Evolutionary conservation across 108 stramenopile species (phyloP).

Genomic region (Fragilariopsis cylindrus): DNA sequence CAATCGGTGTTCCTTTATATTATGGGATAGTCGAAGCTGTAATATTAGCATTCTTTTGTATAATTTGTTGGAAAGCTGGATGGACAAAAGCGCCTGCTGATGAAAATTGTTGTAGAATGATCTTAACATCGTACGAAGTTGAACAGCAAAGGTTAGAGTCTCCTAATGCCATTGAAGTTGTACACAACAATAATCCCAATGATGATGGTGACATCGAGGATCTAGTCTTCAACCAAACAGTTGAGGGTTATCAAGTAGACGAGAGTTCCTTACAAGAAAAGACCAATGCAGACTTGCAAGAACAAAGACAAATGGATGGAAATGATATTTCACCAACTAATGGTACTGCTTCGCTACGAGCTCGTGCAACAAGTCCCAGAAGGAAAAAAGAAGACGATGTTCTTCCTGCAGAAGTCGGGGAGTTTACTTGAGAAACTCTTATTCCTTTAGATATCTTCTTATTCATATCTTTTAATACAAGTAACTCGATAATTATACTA

Average conservation of each 20-base stretch:
- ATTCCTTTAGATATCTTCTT: too few relatives aligned
- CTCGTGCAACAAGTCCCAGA: constrained; percentile 1
- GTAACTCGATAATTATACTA: too few relatives aligned
- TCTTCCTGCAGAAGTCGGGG: constrained; percentile 4
- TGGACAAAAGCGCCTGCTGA: constrained; percentile 79
- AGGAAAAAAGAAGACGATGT: background rate
- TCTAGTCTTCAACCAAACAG: constrained; percentile 43
- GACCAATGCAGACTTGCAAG: constrained; percentile 30
- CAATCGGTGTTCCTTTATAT: constrained; percentile 73
- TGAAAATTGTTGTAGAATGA: constrained; percentile 48
- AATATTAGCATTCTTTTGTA: constrained; percentile 65
- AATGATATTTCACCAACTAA: background rate
- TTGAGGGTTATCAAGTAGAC: constrained; percentile 44
- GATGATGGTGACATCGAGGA: constrained; percentile 35
- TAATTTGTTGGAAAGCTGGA: constrained; percentile 62
- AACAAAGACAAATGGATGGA: constrained; percentile 8
- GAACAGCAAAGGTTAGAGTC: constrained; percentile 39
- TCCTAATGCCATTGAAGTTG: constrained; percentile 52
- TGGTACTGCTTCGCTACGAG: background rate
- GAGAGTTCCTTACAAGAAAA: constrained; percentile 38
- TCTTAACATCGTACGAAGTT: constrained; percentile 56
- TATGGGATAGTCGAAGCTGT: constrained; percentile 67
- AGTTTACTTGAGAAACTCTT: constrained; percentile 7
- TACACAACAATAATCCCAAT: constrained; percentile 26
- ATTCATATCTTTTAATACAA: too few relatives aligned